These are phyloP conservation scores for Diaporthe caulivora DNA, from an alignment of 2,329 filamentous ascomycete species.

Conservation along the genomic window DNA sequence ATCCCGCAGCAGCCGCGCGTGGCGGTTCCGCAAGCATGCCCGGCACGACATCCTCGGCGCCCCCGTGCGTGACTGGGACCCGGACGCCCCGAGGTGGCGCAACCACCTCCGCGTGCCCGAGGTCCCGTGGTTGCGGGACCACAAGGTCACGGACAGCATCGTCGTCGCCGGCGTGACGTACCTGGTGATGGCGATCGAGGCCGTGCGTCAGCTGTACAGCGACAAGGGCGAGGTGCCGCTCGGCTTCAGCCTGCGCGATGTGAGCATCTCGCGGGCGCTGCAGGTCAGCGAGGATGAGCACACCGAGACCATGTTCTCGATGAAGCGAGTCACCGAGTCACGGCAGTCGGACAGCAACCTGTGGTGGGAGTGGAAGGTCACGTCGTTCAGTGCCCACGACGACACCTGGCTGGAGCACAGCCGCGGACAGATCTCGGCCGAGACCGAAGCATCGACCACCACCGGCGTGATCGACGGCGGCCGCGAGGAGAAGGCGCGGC, in stretches of 20 bases:
- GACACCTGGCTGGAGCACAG: constrained; percentile 34
- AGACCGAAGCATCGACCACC: constrained; percentile 26
- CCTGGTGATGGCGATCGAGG: constrained; percentile 40
- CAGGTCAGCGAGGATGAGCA: constrained; percentile 38
- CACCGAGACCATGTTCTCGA: constrained; percentile 35
- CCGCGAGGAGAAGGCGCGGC: constrained; percentile 23
- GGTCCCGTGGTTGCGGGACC: constrained; percentile 52
- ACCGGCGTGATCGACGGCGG: constrained; percentile 32
- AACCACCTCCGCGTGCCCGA: constrained; percentile 46
- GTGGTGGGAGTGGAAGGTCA: constrained; percentile 38
- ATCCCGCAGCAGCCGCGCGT: constrained; percentile 50
- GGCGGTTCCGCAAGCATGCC: constrained; percentile 50
- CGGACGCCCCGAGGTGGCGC: constrained; percentile 50
- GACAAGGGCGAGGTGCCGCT: constrained; percentile 18
- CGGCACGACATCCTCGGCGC: constrained; percentile 57
- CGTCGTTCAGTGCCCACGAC: constrained; percentile 32
- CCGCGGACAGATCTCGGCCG: constrained; percentile 31
- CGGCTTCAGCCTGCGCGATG: constrained; percentile 36
- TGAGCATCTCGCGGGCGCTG: constrained; percentile 35
- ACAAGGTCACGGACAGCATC: constrained; percentile 44
- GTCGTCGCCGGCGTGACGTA: constrained; percentile 42
- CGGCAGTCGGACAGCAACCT: constrained; percentile 34
- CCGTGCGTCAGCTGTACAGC: constrained; percentile 40
- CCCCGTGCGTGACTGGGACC: constrained; percentile 47
- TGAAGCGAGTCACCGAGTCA: constrained; percentile 33